Conservation (phyloP, 345 rosid species). For the Leavenworthia alabamica region DNA sequence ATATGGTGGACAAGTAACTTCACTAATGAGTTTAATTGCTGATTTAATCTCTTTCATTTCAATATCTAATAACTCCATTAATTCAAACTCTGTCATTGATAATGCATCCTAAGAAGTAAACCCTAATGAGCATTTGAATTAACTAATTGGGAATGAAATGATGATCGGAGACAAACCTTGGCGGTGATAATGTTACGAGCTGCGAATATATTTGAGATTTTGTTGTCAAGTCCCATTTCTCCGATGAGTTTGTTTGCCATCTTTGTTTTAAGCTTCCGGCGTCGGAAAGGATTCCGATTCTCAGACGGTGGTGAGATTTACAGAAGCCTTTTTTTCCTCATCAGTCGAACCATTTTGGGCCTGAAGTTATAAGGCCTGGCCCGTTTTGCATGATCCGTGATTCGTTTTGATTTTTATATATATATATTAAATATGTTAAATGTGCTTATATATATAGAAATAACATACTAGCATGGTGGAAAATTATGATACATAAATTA, state of each 20-base stretch:
- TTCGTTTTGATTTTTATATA: too few species aligned
- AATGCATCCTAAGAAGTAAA: conserved; percentile 72
- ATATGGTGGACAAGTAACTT: conserved; percentile 50
- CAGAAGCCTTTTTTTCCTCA: background rate
- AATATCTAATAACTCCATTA: conserved; percentile 64
- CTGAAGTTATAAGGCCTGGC: background rate
- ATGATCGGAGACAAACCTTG: too few species aligned
- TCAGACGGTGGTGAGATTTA: background rate
- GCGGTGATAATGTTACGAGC: conserved; percentile 70
- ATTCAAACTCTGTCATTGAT: conserved; percentile 62
- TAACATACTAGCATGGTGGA: too few species aligned
- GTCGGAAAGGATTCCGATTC: background rate
- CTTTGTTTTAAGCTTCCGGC: conserved; percentile 1
- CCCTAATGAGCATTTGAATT: too few species aligned
- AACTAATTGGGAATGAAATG: too few species aligned
- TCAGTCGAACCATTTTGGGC: background rate
- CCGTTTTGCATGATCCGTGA: background rate
- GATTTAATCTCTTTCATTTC: conserved; percentile 47
- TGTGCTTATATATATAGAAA: too few species aligned
- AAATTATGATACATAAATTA: too few species aligned
- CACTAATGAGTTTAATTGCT: conserved; percentile 53
- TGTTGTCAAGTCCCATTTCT: conserved; percentile 52
- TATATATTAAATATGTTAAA: too few species aligned
- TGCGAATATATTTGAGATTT: conserved; percentile 53
- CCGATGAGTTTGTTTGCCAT: conserved; percentile 68